Evolutionary conservation across 2,329 filamentous ascomycete species (phyloP), one percentile per base, ranked within the genome.

Genomic region (Ascochyta koolunga): DNA sequence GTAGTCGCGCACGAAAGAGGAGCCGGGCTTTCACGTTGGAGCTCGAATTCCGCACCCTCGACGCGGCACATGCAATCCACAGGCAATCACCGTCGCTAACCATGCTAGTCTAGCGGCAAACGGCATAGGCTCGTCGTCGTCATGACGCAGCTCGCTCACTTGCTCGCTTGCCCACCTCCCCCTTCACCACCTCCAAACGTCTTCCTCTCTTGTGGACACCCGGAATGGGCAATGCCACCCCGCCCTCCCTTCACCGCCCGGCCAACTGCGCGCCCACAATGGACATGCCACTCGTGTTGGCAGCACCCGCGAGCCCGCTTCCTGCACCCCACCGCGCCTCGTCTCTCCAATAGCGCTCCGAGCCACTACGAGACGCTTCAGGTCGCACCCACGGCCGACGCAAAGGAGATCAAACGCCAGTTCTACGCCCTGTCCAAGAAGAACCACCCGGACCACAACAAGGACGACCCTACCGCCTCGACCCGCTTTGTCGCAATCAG

Each of bases 371-470:
- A 93, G 66, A 86, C 88, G 35, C 83, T 99, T 45, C 84, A 88
- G 36, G 75, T 99, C n/a, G 77, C 84, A 0, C 80, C 82, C 36
- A 83, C 83, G 60, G 93, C 93, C 35, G 86, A 89, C 15, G 77
- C 84, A 1, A 79, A 81, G 8, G 91, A 96, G 47, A 93, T 98
- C 58, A 98, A 98, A 76, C 93, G 90, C 88, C 78, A 85, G 72
- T 99, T 97, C 84, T 98, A 97, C 82, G 77, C 83, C 57, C 89
- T 98, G 73, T 96, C 92, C 70, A 96, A 97, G 77, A 79, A 83
- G 48, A 89, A 96, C 82, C 95, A 99, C 76, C 95, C 95, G 1
- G 95, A 99, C 81, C 86, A 87, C 72, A 96, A 98, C 80, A 90
- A 83, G 56, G 71, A 83, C 64, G 89, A 96, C 76, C 89, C 90